Percentiles rank a stretch among this genome's conserved stretches.
Conservation (phyloP, 2,329 filamentous ascomycete genomes). For the Pseudogymnoascus sp. region DNA sequence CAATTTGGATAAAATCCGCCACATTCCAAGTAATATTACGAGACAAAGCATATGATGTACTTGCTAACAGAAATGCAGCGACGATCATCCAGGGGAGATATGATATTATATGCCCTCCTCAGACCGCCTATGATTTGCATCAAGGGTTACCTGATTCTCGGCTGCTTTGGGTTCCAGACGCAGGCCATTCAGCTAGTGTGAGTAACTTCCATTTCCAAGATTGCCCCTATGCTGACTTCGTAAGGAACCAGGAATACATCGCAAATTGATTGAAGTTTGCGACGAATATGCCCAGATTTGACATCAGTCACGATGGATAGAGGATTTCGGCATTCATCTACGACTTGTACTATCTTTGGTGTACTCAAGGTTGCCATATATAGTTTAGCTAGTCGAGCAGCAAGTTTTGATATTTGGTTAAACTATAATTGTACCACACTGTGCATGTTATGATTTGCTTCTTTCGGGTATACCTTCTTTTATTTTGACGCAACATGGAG, state of each 20-base stretch:
- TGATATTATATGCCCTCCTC: conserved; percentile 37
- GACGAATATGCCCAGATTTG: conserved; percentile 7
- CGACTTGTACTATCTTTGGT: background rate
- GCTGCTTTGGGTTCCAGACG: background rate
- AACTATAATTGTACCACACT: background rate
- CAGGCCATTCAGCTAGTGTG: conserved; percentile 9
- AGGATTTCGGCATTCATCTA: background rate
- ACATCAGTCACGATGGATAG: conserved; percentile 13
- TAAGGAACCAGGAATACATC: conserved; percentile 9
- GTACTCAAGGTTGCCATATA: background rate
- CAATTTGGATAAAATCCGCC: conserved; percentile 29
- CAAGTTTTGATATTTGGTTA: background rate
- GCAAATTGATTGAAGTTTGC: background rate
- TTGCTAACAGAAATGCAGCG: conserved; percentile 15
- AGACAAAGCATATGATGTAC: background rate
- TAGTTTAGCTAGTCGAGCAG: background rate
- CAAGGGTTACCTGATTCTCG: conserved; percentile 33
- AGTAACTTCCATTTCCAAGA: background rate
- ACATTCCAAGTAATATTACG: conserved; percentile 27
- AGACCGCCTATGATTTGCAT: conserved; percentile 36
- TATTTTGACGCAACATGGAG: background rate
- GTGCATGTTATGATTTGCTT: background rate
- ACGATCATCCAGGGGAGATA: conserved; percentile 39
- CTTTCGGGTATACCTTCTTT: background rate
- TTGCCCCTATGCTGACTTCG: background rate